These are phyloP conservation scores for Aspergillus tubingensis DNA, from an alignment of 2,329 filamentous ascomycete genomes.

Conservation along the genomic window DNA sequence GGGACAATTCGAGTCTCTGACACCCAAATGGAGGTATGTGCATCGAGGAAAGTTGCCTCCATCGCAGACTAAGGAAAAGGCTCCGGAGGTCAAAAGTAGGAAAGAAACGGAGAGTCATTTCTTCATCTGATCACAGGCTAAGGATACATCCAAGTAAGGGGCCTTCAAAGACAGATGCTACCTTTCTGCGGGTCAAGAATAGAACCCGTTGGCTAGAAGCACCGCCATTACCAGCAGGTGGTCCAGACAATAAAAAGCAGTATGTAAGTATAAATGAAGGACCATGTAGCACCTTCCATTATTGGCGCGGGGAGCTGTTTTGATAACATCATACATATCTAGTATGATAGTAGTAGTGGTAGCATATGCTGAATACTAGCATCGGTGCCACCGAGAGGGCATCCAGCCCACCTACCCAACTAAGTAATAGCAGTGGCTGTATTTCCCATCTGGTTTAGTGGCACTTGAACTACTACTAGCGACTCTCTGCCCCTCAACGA, in stretches of 20 bases:
- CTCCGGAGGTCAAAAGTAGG: background rate
- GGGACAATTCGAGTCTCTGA: slow-evolving; percentile 2
- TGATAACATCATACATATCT: background rate
- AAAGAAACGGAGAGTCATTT: slow-evolving; percentile 1
- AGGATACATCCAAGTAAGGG: background rate
- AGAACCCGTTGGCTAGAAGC: background rate
- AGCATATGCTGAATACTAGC: background rate
- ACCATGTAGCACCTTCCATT: background rate
- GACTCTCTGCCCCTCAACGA: background rate
- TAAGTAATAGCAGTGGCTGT: background rate
- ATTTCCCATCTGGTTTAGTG: background rate
- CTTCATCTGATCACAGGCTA: slow-evolving; percentile 21
- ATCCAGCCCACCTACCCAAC: background rate
- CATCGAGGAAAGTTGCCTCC: slow-evolving; percentile 17
- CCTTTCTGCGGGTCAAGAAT: background rate
- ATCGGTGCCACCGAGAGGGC: background rate
- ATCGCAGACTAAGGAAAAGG: background rate
- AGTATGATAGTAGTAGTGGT: background rate
- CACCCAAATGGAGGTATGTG: slow-evolving; percentile 16
- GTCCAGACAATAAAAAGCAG: background rate
- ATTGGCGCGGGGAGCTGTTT: background rate
- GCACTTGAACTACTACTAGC: background rate
- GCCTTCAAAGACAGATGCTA: background rate
- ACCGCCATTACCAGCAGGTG: background rate
- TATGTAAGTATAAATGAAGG: background rate